Evolutionary conservation across 352 stramenopile genomes (phyloP).

Genomic region (Pythium sukuiense): DNA sequence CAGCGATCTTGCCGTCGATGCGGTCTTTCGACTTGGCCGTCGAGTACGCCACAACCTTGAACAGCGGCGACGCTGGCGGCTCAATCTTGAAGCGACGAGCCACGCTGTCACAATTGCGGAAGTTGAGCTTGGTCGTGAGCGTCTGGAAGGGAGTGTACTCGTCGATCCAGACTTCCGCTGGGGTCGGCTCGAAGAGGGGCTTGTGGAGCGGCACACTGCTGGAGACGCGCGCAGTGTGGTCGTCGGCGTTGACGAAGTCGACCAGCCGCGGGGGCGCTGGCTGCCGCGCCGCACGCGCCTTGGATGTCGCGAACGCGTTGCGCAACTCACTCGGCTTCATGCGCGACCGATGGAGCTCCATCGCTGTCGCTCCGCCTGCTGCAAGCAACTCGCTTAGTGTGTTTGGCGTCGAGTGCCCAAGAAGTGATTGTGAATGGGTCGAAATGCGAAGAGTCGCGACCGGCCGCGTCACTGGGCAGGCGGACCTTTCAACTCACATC

Average conservation of each 20-base stretch:
- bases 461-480: not conserved
- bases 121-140: constrained; percentile 80
- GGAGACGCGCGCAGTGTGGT: constrained; percentile 64
- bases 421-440: not conserved
- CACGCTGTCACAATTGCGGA: constrained; percentile 92
- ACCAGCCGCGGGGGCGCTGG: constrained; percentile 42
- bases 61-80: constrained; percentile 82
- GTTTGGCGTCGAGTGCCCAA: not conserved
- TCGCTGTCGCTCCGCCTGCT: not conserved
- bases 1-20: constrained; percentile 82
- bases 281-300: constrained; percentile 42
- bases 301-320: constrained; percentile 56
- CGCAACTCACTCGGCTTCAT: constrained; percentile 73
- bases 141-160: constrained; percentile 91
- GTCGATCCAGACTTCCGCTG: constrained; percentile 88
- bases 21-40: constrained; percentile 27
- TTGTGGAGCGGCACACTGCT: constrained; percentile 80
- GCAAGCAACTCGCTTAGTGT: not conserved
- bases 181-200: constrained; percentile 87
- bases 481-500: not conserved
- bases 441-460: constrained; percentile 7
- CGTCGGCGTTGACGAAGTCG: constrained; percentile 68
- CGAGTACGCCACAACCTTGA: constrained; percentile 56
- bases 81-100: constrained; percentile 90
- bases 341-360: constrained; percentile 7